Conservation (phyloP, 2,329 filamentous ascomycete genomes). For the Aquanectria penicillioides region DNA sequence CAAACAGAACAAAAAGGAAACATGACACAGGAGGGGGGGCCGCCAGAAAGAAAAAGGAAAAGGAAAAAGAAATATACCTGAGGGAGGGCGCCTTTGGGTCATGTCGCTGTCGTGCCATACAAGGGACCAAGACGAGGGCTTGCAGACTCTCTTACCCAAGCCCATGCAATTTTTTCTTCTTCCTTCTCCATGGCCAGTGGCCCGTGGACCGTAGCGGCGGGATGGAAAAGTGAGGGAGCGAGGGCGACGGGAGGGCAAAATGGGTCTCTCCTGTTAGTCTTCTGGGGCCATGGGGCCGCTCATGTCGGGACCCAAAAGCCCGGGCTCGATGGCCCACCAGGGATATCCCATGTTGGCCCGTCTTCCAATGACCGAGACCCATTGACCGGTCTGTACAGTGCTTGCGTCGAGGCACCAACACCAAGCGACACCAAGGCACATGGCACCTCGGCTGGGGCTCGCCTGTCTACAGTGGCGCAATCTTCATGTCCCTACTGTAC, state of each 20-base stretch:
- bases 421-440: background rate
- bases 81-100: slow-evolving; percentile 12
- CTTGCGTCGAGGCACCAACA: background rate
- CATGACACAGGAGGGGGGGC: background rate
- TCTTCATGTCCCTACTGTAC: background rate
- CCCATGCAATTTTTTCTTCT: background rate
- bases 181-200: background rate
- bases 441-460: background rate
- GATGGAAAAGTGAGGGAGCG: too few relatives aligned
- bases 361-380: background rate
- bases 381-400: background rate
- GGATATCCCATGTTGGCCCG: slow-evolving; percentile 12
- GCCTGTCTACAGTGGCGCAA: background rate
- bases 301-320: slow-evolving; percentile 1
- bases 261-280: slow-evolving; percentile 1
- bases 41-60: slow-evolving; percentile 13
- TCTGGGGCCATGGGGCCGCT: background rate
- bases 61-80: slow-evolving; percentile 16
- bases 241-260: too few relatives aligned
- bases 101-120: background rate
- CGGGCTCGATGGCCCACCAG: slow-evolving; percentile 5
- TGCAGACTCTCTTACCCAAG: too few relatives aligned
- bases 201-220: too few relatives aligned
- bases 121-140: too few relatives aligned
- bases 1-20: background rate